These are phyloP conservation scores for Rhynchospora breviuscula DNA, from an alignment of 176 grass and related monocot genomes.

Conservation along the genomic window DNA sequence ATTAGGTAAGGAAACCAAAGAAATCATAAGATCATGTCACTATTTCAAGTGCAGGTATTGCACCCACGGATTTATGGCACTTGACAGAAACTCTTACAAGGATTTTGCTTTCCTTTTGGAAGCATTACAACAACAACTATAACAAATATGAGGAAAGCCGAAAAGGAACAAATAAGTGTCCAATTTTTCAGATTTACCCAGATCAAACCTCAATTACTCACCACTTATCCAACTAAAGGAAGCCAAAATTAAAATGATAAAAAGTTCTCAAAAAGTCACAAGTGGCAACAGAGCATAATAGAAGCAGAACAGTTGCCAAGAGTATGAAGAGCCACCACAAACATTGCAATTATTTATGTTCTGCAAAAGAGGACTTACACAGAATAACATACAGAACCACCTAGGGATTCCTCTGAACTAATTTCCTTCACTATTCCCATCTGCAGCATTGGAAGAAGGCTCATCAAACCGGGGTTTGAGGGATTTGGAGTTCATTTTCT, in stretches of 20 bases:
- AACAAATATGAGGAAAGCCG: background rate
- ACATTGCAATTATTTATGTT: background rate
- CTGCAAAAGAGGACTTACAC: background rate
- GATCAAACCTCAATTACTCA: background rate
- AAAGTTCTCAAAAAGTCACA: background rate
- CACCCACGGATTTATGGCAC: background rate
- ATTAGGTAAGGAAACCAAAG: background rate
- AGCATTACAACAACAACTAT: background rate
- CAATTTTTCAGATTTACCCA: background rate
- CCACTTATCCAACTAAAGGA: background rate
- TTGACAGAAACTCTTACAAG: background rate
- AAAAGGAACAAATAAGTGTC: background rate
- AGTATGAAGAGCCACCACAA: background rate
- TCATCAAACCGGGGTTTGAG: slow-evolving; percentile 41
- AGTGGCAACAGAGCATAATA: background rate
- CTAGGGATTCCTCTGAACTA: slow-evolving; percentile 28
- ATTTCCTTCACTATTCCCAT: slow-evolving; percentile 31
- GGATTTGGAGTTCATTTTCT: slow-evolving; percentile 75
- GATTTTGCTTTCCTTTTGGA: background rate
- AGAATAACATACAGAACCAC: slow-evolving; percentile 12
- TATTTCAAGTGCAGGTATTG: background rate
- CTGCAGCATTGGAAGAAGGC: slow-evolving; percentile 4
- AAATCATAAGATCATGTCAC: background rate
- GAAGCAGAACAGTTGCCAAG: background rate
- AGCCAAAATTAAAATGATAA: background rate